Evolutionary conservation across 768 basidiomycete species (phyloP), one percentile per base, ranked within the genome.

Genomic region (Calocybe gangraenosa): DNA sequence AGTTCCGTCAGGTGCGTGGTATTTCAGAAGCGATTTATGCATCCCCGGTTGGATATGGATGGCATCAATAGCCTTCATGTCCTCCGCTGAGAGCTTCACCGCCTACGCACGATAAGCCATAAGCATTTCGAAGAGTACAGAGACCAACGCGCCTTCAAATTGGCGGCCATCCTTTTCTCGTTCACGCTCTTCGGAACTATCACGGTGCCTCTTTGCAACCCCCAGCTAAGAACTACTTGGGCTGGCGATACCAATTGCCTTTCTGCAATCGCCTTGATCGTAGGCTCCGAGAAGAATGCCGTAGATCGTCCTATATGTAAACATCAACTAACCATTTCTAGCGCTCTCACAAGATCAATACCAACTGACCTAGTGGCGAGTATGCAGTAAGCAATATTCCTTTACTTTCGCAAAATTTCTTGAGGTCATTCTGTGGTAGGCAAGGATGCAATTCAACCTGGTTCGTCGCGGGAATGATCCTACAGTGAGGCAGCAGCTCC

Each of bases 211-310:
- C 78, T 74, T 55, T 82, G 79, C 13, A 77, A 76, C 5, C 74
- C 78, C 84, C 84, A 86, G 50, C 77, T 69, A 14, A 86, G 63
- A 21, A 82, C 58, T 15, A 84, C 71, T 57, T 82, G 79, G 3
- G 80, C 76, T 1, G 66, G 53, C 1, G 69, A 64, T 13, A 54
- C 56, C 23, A 54, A 48, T 38, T 66, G 51, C 40, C 66, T 66
- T 15, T 60, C 49, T 1, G 73, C 71, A 7, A 76, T 53, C 1
- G 34, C 42, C 10, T 49, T 40, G 37, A 74, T 46, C 10, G 52
- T 58, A 1, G 60, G 45, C 46, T 75, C 63, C 14, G 61, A 58
- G 38, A 71, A 63, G 50, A 58, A 64, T 14, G 61, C 53, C 6
- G 51, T 49, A 7, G 55, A 57, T 30, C 57, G 52, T 17, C 60